Conservation (phyloP, 2,329 filamentous ascomycete species). For the Epichloe scottii region DNA sequence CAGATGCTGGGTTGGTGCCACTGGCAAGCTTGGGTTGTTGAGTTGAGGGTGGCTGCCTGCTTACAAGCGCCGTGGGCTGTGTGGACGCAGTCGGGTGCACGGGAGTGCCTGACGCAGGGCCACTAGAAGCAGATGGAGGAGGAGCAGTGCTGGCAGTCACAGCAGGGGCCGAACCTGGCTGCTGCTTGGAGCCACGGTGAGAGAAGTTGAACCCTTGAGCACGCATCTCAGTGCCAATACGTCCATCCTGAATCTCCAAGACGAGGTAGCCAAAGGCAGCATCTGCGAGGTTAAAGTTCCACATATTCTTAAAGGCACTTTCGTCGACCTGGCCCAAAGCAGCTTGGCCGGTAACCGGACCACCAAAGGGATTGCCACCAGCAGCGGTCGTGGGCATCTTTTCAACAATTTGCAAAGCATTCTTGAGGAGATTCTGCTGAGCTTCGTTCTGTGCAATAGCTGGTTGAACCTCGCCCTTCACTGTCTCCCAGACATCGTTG, state of each 20-base stretch:
- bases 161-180: constrained; percentile 27
- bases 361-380: constrained; percentile 92
- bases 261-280: constrained; percentile 95
- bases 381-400: constrained; percentile 96
- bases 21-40: constrained; percentile 31
- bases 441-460: constrained; percentile 89
- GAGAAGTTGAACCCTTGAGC: constrained; percentile 99
- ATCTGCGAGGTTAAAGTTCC: constrained; percentile 98
- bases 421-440: constrained; percentile 82
- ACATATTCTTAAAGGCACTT: constrained; percentile 99
- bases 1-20: constrained; percentile 20
- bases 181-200: constrained; percentile 78
- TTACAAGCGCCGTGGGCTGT: constrained; percentile 21
- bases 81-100: constrained; percentile 24
- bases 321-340: constrained; percentile 86
- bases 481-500: constrained; percentile 98
- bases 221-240: constrained; percentile 96
- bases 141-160: constrained; percentile 22
- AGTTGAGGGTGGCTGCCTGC: constrained; percentile 25
- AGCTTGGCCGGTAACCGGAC: constrained; percentile 58
- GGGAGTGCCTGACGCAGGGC: constrained; percentile 17
- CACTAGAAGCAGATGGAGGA: constrained; percentile 9
- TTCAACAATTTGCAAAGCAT: constrained; percentile 84
- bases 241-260: constrained; percentile 84
- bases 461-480: constrained; percentile 89